A percentile compares a stretch with the other conserved stretches of the same genome.
Conservation (phyloP, 768 basidiomycete species). For the Kwoniella dejecticola region DNA sequence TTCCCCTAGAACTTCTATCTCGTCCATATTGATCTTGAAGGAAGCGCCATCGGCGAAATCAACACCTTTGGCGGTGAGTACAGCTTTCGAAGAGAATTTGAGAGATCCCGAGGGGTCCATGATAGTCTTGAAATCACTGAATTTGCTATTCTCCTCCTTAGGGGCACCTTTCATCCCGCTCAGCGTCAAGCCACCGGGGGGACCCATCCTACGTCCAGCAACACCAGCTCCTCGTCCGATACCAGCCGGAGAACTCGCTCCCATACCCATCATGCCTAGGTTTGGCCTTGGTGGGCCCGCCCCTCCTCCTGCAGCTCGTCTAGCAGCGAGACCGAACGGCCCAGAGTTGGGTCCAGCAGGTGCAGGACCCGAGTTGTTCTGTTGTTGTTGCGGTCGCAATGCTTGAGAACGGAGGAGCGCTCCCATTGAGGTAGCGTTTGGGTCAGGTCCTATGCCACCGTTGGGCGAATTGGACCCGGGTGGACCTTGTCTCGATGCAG, state of each 20-base stretch:
- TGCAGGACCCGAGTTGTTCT: conserved; percentile 18
- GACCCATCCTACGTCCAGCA: conserved; percentile 56
- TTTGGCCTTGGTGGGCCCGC: conserved; percentile 23
- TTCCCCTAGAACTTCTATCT: conserved; percentile 87
- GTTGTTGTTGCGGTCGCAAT: conserved; percentile 18
- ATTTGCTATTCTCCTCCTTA: conserved; percentile 69
- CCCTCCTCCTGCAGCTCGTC: conserved; percentile 54
- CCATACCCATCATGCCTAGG: conserved; percentile 28
- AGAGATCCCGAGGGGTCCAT: conserved; percentile 96
- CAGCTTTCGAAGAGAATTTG: conserved; percentile 89
- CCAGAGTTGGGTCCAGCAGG: conserved; percentile 49
- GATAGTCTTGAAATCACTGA: conserved; percentile 89
- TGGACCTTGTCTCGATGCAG: conserved; percentile 36
- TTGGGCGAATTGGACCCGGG: conserved; percentile 19
- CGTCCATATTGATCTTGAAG: conserved; percentile 91
- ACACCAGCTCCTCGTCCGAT: conserved; percentile 44
- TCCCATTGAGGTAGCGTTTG: conserved; percentile 51
- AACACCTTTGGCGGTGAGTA: conserved; percentile 83
- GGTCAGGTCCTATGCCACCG: conserved; percentile 34
- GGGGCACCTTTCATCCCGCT: conserved; percentile 67
- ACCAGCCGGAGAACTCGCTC: conserved; percentile 25
- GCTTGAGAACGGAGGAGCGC: conserved; percentile 52
- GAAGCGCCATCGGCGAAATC: conserved; percentile 87
- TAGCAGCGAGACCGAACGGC: conserved; percentile 55
- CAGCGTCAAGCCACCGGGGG: conserved; percentile 59